Percentiles rank a stretch among this genome's conserved stretches.
Conservation (phyloP, 78 protist species). For the Polysphondylium violaceum region DNA sequence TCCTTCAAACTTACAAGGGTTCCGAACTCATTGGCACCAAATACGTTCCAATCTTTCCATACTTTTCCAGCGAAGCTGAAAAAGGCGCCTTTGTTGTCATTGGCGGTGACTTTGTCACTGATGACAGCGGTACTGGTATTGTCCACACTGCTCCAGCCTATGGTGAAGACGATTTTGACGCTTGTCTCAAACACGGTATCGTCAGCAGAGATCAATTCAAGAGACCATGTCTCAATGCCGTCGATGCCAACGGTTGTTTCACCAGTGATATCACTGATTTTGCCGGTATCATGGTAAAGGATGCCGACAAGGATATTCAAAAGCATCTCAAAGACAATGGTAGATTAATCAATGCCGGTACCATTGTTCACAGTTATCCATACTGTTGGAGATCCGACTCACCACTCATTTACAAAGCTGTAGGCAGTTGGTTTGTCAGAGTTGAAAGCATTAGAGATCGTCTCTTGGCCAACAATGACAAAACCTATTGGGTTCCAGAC, state of each 20-base stretch:
- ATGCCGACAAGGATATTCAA: slow-evolving; percentile 89
- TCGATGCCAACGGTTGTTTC: slow-evolving; percentile 98
- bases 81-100: slow-evolving; percentile 91
- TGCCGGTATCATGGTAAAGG: slow-evolving; percentile 97
- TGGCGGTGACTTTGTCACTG: slow-evolving; percentile 95
- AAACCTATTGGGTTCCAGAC: slow-evolving; percentile 97
- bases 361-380: slow-evolving; percentile 97
- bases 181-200: slow-evolving; percentile 90
- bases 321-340: slow-evolving; percentile 85
- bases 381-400: slow-evolving; percentile 99
- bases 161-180: slow-evolving; percentile 99
- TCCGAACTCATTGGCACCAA: slow-evolving; percentile 81
- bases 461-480: slow-evolving; percentile 90
- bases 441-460: slow-evolving; percentile 92
- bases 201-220: slow-evolving; percentile 84
- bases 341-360: slow-evolving; percentile 80
- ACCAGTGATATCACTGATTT: slow-evolving; percentile 94
- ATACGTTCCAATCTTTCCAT: slow-evolving; percentile 98
- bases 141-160: slow-evolving; percentile 99
- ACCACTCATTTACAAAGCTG: slow-evolving; percentile 98
- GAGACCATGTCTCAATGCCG: slow-evolving; percentile 91
- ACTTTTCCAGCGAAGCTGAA: slow-evolving; percentile 86
- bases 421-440: slow-evolving; percentile 97
- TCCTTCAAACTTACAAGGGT: slow-evolving; percentile 77
- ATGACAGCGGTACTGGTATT: slow-evolving; percentile 97